phyloP scores from a whole-genome alignment of 225 moss, liverwort and hornwort genomes.

The Pleurozium schreberi region DNA sequence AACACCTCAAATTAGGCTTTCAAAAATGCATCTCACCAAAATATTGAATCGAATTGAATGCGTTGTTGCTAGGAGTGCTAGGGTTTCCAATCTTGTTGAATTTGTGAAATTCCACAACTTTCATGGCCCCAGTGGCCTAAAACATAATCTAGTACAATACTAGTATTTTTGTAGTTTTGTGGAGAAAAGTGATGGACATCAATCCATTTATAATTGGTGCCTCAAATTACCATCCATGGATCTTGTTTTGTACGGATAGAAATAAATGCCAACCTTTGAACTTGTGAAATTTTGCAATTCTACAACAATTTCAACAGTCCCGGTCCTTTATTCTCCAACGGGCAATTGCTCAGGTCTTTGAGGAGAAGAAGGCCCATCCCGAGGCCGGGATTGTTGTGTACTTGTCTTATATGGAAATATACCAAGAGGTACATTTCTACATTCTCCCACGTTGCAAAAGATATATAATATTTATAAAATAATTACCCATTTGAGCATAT shows the following conservation, averaged over 20 bases:
- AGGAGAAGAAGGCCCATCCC: no score
- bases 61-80: background rate
- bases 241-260: background rate
- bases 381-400: no score
- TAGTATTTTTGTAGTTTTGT: background rate
- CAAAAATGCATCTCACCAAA: background rate
- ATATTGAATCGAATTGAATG: background rate
- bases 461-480: background rate
- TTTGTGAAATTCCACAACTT: background rate
- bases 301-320: no score
- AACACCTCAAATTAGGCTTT: no score
- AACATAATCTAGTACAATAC: background rate
- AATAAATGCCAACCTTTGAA: background rate
- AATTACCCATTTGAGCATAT: background rate
- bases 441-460: background rate
- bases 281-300: no score
- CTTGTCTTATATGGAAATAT: no score
- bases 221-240: background rate
- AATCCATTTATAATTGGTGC: no score
- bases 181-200: background rate
- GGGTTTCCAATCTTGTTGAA: no score
- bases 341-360: no score
- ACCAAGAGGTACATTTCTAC: constrained; percentile 44
- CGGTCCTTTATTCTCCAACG: no score
- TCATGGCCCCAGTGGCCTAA: background rate